Evolutionary conservation across 2,329 filamentous ascomycete genomes (phyloP), one percentile per base, ranked within the genome.

Genomic region (Phialophora verrucosa): DNA sequence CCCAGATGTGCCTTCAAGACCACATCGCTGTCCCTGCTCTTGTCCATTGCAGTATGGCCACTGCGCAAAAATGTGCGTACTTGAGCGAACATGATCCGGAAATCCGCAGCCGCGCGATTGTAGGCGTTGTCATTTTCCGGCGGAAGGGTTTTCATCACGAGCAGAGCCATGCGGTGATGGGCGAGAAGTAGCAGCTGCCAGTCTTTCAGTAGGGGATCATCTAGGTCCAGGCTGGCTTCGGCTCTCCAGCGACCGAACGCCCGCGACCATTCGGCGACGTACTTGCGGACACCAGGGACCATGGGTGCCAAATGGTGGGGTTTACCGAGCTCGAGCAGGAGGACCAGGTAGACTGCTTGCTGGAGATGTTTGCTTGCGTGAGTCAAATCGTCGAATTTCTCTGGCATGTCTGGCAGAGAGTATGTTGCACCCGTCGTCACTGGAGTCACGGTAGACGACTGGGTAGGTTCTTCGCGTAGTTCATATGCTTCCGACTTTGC

Each of bases 71-170:
- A 69, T 10, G 63, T 66, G 20, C 66, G 66, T n/a, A 69, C 25
- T 44, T 69, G 66, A 4, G 62, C 66, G 20, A 66, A 66, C 63
- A 69, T 69, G 60, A 69, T 69, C 12, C 63, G 66, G 35, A 69
- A 69, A 42, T 69, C 66, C 11, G 66, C 60, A 8, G 66, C 60
- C 4, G 66, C 63, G 12, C 66, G 66, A 44, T 35, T 58, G 35
- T 66, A 69, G 4, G 25, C 25, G 49, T 49, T 53, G 57, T 69
- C 66, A 42, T 64, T 64, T 3, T 69, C 66, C 44, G 66, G 66
- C n/a, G 60, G 66, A 14, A 66, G 57, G n/a, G 55, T 63, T 27
- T 62, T 65, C 27, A 69, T 38, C 10, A 69, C 60, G 25, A 69
- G 60, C 11, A 69, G 27, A 7, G 66, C 63, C 66, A 69, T 69